phyloP scores from a whole-genome alignment of 768 basidiomycete species.

The Lactarius deliciosus region DNA sequence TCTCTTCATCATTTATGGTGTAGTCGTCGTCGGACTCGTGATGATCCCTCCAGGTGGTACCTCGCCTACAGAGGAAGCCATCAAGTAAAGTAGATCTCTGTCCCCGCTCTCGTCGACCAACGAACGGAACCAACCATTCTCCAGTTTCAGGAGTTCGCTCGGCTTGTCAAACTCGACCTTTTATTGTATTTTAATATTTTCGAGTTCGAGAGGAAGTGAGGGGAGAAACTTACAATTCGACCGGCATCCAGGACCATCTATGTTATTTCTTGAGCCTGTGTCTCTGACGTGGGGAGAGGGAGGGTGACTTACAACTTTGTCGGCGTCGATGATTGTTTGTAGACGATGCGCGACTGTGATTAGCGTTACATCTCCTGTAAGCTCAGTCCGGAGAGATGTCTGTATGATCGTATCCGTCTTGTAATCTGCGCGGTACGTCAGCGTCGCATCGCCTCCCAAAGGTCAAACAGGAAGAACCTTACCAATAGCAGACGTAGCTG shows the following conservation, averaged over 20 bases:
- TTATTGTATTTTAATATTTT: not conserved
- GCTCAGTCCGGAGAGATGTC: slow-evolving; percentile 48
- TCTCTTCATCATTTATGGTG: not conserved
- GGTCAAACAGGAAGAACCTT: not conserved
- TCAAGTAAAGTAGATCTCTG: slow-evolving; percentile 37
- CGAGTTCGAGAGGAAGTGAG: not conserved
- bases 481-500: slow-evolving; percentile 50
- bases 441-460: too few species aligned
- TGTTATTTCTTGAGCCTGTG: not conserved
- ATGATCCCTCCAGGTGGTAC: not conserved
- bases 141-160: slow-evolving; percentile 39
- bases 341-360: slow-evolving; percentile 61
- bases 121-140: slow-evolving; percentile 38
- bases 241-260: slow-evolving; percentile 48
- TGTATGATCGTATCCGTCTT: slow-evolving; percentile 60
- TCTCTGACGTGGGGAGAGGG: not conserved
- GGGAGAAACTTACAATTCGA: slow-evolving; percentile 36
- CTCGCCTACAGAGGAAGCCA: slow-evolving; percentile 26
- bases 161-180: slow-evolving; percentile 50
- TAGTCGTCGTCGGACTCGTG: not conserved
- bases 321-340: slow-evolving; percentile 60
- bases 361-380: slow-evolving; percentile 47
- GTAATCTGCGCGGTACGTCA: slow-evolving; percentile 41
- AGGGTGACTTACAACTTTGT: slow-evolving; percentile 47
- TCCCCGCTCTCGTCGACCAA: slow-evolving; percentile 45